Evolutionary conservation across 257 asterid genomes (phyloP), one percentile per base, ranked within the genome.

Genomic region (Voacanga thouarsii): DNA sequence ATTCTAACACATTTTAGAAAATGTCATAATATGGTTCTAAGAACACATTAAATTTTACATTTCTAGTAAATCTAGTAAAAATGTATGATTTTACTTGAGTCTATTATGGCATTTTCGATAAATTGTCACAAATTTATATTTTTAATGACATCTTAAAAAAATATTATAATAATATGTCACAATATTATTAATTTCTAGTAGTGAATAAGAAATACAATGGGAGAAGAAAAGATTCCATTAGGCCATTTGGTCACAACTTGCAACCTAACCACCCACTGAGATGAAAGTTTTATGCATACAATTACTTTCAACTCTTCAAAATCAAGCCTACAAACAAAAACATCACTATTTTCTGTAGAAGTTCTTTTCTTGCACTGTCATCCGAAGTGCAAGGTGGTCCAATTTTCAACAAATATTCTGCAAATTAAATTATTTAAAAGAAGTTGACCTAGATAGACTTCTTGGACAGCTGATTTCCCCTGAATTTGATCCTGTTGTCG

Each of bases 361-460:
- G 49, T 44, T 50, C 45, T 37, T 41, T 57, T 21, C 70, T 39
- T 24, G 21, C 41, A 45, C 72, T 75, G 45, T 14, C 79, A 5
- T 45, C 72, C 63, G 65, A 65, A 9, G 37, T 24, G 7, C 23
- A 9, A 75, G 50, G 12, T 45, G 59, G 23, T 57, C 57, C 71
- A 59, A 75, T n/a, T 33, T 75, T 26, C 28, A 47, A 75, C 21
- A 23, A 68, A 61, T 2, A 0, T 53, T 53, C 16, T 53, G 5
- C 59, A 18, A 53, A 14, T 53, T 15, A 53, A 53, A 53, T 53
- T 26, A 60, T 8, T 60, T 3, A 70, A 78, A 80, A 64, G 72
- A 78, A 75, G 79, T 81, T 81, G 85, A 78, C 56, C 75, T 78
- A 55, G 79, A 55, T 74, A 53, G 68, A 78, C 79, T 56, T 67